These are phyloP conservation scores for Globisporangium sylvaticum DNA, from an alignment of 352 stramenopile genomes.

Conservation along the genomic window DNA sequence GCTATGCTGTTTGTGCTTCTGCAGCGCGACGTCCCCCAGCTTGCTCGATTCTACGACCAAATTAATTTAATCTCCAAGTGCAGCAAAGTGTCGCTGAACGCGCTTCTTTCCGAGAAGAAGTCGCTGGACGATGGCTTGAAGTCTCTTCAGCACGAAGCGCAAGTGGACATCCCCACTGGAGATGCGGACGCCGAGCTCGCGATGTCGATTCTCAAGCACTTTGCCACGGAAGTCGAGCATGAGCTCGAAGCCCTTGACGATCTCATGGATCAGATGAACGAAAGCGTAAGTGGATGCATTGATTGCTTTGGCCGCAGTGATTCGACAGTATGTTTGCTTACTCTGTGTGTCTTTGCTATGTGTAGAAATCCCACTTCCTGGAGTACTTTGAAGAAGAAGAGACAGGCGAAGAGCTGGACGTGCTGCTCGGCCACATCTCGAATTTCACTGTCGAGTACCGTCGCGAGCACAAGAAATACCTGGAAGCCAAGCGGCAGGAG, in stretches of 20 bases:
- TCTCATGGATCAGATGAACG: conserved; percentile 50
- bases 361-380: conserved; percentile 68
- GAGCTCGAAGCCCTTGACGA: conserved; percentile 49
- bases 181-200: conserved; percentile 35
- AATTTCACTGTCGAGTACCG: conserved; percentile 74
- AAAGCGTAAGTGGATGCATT: conserved; percentile 29
- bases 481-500: conserved; percentile 32
- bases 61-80: conserved; percentile 73
- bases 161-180: conserved; percentile 26
- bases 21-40: conserved; percentile 58
- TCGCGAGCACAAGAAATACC: conserved; percentile 68
- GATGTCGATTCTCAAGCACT: conserved; percentile 49
- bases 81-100: conserved; percentile 65
- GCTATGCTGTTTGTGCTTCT: background rate
- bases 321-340: background rate
- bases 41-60: conserved; percentile 72
- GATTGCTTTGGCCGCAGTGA: background rate
- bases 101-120: conserved; percentile 67
- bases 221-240: conserved; percentile 55
- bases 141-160: conserved; percentile 46
- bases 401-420: conserved; percentile 71
- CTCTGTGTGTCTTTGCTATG: background rate
- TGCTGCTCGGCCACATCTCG: conserved; percentile 66
- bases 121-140: conserved; percentile 59
- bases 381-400: conserved; percentile 85